Evolutionary conservation across 805 yeast genomes (phyloP), one percentile per base, ranked within the genome.

Genomic region (Scheffersomyces coipomensis): DNA sequence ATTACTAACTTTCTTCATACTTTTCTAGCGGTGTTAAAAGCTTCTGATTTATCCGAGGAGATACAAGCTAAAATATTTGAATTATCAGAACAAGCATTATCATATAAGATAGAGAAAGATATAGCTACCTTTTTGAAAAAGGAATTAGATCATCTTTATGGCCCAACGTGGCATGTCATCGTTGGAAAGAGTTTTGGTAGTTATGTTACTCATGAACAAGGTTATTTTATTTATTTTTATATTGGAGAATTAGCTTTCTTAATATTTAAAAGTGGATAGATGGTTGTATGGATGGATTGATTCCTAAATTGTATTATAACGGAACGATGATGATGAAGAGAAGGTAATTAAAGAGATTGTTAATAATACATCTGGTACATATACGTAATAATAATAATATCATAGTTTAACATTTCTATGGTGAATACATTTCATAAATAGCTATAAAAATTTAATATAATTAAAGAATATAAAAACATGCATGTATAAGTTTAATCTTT

Each of bases 141-240:
- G 49, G 82, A 74, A 46, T 59, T 85, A 59, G 93, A 85, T 55
- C 71, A 73, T 34, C 59, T 69, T 33, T 76, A 71, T 43, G 91
- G 90, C 0, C 75, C 80, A 21, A 78, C 87, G 29, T 86, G 93
- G 95, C 91, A 86, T 56, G 87, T 83, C 2, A 74, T 86, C 35
- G 89, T 84, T 38, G 95, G 93, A 9, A 82, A 78, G 58, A 81
- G 81, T 50, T 86, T 85, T 60, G 91, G 93, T 3, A 76, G 85
- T 35, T 84, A 81, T 55, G 88, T 86, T 15, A 82, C 90, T 10
- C 93, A 86, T 54, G 87, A 85, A 59, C 79, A 79, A 48, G 90
- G 89, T 1, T 72, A 70, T 51, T 86, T 86, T 52, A 67, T 80
- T 10, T 85, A 86, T 53, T 83, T 80, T 53, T 85, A 84, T 63